Evolutionary conservation across 441 rosid genomes (phyloP).

Genomic region (Bruguiera hainesii): DNA sequence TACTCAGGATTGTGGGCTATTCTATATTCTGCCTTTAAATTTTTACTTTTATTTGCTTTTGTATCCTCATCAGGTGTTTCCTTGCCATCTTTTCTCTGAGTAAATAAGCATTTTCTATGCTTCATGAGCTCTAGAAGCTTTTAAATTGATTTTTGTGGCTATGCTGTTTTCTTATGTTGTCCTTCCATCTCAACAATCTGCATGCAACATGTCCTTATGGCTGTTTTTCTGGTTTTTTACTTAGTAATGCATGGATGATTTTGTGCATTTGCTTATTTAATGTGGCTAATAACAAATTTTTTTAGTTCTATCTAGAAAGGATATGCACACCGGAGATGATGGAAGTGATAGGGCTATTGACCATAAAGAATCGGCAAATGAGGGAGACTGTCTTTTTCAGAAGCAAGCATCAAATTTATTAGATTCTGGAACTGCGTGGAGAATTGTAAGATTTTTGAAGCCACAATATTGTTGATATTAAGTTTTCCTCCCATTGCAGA

Average conservation of each 20-base stretch:
- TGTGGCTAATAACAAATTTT: conserved; percentile 12
- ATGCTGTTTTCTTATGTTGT: not conserved
- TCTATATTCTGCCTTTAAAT: not conserved
- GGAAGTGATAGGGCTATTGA: conserved; percentile 27
- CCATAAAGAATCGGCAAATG: conserved; percentile 27
- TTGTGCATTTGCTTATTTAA: conserved; percentile 10
- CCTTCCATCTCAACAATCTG: not conserved
- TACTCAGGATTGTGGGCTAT: not conserved
- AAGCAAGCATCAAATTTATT: conserved; percentile 28
- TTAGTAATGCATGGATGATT: not conserved
- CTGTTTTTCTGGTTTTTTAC: not conserved
- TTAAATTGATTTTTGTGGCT: not conserved
- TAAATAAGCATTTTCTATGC: not conserved
- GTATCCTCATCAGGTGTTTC: not conserved
- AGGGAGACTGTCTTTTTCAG: conserved; percentile 30
- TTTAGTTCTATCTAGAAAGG: conserved; percentile 28
- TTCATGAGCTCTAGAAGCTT: not conserved
- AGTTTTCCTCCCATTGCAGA: not conserved
- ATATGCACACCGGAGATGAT: conserved; percentile 24
- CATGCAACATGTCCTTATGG: not conserved
- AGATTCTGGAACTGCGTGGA: conserved; percentile 34
- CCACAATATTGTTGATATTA: conserved; percentile 3
- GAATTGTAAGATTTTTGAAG: conserved; percentile 32
- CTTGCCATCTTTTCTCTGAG: not conserved
- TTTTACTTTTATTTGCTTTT: not conserved